Percentiles rank a stretch among this genome's conserved stretches.
Conservation (phyloP, 768 basidiomycete genomes). For the Suillus hirtellus region DNA sequence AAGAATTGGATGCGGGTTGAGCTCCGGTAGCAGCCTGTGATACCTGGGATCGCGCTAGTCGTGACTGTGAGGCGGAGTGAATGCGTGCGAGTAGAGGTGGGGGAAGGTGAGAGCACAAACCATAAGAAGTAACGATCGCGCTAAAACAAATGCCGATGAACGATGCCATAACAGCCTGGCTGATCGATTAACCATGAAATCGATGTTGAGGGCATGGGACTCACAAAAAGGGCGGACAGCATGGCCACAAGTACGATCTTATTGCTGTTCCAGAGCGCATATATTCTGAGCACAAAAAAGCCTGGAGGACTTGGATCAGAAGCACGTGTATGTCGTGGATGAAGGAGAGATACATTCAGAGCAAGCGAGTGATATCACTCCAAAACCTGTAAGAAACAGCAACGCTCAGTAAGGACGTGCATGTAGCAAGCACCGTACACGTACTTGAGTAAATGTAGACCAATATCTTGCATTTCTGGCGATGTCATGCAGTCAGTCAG, state of each 20-base stretch:
- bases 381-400: neutral
- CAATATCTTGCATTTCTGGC: neutral
- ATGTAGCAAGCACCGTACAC: neutral
- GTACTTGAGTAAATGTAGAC: neutral
- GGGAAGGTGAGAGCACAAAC: neutral
- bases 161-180: neutral
- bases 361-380: neutral
- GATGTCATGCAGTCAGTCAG: neutral
- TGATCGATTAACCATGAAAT: neutral
- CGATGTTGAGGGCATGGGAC: neutral
- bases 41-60: neutral
- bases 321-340: neutral
- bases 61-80: neutral
- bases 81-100: neutral
- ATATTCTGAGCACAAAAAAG: neutral
- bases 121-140: neutral
- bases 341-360: neutral
- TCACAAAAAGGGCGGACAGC: neutral
- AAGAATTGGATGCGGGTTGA: neutral
- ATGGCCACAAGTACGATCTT: neutral
- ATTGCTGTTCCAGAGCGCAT: neutral
- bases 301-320: neutral
- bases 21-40: neutral
- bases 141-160: neutral
- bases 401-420: neutral